These are phyloP conservation scores for Inga leiocalycina DNA, from an alignment of 306 rosid genomes.

Conservation along the genomic window DNA sequence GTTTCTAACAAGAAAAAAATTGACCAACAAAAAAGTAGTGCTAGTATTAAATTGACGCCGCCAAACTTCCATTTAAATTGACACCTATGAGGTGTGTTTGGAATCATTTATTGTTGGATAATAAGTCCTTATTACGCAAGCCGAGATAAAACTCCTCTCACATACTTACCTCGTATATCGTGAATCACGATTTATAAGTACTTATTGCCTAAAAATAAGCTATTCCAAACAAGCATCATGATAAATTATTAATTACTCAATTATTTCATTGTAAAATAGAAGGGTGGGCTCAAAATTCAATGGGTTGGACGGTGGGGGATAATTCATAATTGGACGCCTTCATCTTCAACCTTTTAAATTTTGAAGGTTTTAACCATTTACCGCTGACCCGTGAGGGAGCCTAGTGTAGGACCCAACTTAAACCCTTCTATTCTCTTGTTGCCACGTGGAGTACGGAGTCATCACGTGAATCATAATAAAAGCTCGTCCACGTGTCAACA, in stretches of 20 bases:
- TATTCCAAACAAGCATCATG: too few species aligned
- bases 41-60: background rate
- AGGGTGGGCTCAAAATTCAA: background rate
- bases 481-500: constrained; percentile 18
- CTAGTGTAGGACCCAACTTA: background rate
- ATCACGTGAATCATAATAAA: background rate
- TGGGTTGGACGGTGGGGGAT: background rate
- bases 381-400: background rate
- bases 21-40: background rate
- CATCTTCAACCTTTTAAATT: background rate
- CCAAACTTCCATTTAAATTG: background rate
- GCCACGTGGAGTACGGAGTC: constrained; percentile 16
- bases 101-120: too few species aligned
- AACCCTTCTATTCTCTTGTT: background rate
- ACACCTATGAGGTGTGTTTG: too few species aligned
- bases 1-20: background rate
- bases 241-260: background rate
- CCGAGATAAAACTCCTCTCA: too few species aligned
- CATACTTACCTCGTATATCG: too few species aligned
- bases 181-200: too few species aligned
- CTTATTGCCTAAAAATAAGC: too few species aligned
- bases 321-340: background rate
- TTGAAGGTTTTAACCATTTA: background rate
- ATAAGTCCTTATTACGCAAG: too few species aligned
- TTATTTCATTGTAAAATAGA: background rate